Conservation (phyloP, 2,329 filamentous ascomycete genomes). For the Emmonsiellopsis sp. region DNA sequence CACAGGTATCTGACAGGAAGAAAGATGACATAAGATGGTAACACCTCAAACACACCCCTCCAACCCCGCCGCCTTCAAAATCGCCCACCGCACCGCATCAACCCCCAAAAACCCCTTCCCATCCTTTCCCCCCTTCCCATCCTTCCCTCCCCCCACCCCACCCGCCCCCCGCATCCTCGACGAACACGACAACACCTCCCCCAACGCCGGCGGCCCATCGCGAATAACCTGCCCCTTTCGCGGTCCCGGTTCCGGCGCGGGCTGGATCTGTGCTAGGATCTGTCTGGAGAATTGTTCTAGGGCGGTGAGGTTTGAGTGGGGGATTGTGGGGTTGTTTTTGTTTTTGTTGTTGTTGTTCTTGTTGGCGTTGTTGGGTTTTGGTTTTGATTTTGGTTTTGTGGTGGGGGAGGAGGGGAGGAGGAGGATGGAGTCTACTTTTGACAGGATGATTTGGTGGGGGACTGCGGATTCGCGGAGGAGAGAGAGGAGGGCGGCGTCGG, state of each 20-base stretch:
- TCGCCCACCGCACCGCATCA: slow-evolving; percentile 54
- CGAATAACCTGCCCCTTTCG: slow-evolving; percentile 25
- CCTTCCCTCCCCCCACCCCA: slow-evolving; percentile 27
- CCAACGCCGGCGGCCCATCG: slow-evolving; percentile 37
- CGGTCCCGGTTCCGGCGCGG: slow-evolving; percentile 18
- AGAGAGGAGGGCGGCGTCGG: slow-evolving; percentile 49
- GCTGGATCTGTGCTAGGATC: slow-evolving; percentile 34
- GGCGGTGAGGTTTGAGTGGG: too few relatives aligned
- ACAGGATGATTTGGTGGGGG: slow-evolving; percentile 57
- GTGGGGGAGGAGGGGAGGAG: not conserved
- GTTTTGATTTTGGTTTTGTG: slow-evolving; percentile 12
- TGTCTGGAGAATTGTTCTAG: slow-evolving; percentile 26
- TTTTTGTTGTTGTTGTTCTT: not conserved
- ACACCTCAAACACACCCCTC: too few relatives aligned
- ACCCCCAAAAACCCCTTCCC: slow-evolving; percentile 48
- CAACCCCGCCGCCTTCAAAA: slow-evolving; percentile 53
- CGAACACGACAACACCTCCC: slow-evolving; percentile 54
- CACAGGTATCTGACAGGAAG: too few relatives aligned
- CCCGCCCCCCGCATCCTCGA: slow-evolving; percentile 40
- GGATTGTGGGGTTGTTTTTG: too few relatives aligned
- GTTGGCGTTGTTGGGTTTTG: slow-evolving; percentile 13
- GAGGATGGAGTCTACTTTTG: slow-evolving; percentile 55
- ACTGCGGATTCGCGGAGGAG: slow-evolving; percentile 49
- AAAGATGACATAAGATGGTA: too few relatives aligned
- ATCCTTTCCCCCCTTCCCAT: slow-evolving; percentile 28